phyloP scores from a whole-genome alignment of 1,139 yeast genomes.

The Blastobotrys petasosporus region DNA sequence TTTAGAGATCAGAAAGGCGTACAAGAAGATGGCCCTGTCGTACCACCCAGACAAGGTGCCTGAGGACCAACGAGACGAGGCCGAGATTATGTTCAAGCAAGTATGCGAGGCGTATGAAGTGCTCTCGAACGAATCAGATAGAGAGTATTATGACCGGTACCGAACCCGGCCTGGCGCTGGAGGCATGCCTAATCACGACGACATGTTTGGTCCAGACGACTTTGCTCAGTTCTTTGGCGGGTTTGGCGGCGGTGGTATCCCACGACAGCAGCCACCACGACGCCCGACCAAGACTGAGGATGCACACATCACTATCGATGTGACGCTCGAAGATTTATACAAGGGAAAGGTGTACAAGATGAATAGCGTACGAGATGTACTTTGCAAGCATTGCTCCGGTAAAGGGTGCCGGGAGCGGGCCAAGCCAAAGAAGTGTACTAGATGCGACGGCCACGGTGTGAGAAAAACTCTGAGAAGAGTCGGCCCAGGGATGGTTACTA shows the following conservation, averaged over 20 bases:
- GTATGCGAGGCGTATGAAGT: slow-evolving; percentile 74
- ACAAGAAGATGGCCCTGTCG: slow-evolving; percentile 62
- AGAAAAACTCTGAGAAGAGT: slow-evolving; percentile 56
- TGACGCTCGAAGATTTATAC: slow-evolving; percentile 70
- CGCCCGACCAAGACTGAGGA: slow-evolving; percentile 48
- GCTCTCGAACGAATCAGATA: slow-evolving; percentile 51
- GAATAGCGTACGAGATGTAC: slow-evolving; percentile 62
- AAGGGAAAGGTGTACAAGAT: slow-evolving; percentile 77
- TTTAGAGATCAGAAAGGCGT: slow-evolving; percentile 69
- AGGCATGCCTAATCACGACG: slow-evolving; percentile 19
- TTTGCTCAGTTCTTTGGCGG: slow-evolving; percentile 59
- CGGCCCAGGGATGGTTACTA: slow-evolving; percentile 72
- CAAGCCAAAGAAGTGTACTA: slow-evolving; percentile 49
- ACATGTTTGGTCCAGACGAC: slow-evolving; percentile 54
- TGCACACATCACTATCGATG: slow-evolving; percentile 56
- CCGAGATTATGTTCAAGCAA: slow-evolving; percentile 70
- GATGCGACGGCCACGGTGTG: slow-evolving; percentile 71
- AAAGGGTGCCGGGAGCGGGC: slow-evolving; percentile 65
- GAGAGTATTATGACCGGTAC: slow-evolving; percentile 50
- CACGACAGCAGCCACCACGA: slow-evolving; percentile 13
- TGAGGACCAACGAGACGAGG: slow-evolving; percentile 54
- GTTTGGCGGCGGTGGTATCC: slow-evolving; percentile 16
- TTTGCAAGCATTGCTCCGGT: slow-evolving; percentile 71
- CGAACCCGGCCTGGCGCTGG: slow-evolving; percentile 27
- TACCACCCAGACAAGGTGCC: slow-evolving; percentile 79